Evolutionary conservation across 257 asterid genomes (phyloP), one percentile per base, ranked within the genome.

Genomic region (Pogostemon cablin): DNA sequence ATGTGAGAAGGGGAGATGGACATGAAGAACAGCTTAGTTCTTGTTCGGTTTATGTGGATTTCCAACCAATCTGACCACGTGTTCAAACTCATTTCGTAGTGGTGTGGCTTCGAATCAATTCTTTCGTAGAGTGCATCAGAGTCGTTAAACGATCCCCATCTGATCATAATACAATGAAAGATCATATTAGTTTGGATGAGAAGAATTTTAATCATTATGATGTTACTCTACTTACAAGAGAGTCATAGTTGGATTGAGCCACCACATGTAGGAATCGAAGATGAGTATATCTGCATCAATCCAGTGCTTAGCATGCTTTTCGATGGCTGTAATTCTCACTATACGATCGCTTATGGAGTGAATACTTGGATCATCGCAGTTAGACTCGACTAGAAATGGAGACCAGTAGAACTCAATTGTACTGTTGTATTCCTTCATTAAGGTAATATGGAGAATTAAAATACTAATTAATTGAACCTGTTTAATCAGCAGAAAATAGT

Each of bases 361-460:
- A 0, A 42, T 12, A 75, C 43, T 11, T 12, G 67, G 67, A 69
- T 88, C 77, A 20, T 88, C 97, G 0, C 81, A 79, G 43, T 88
- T 90, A 3, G 97, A 90, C 59, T 90, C 96, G 6, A 88, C 86
- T 0, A 90, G 82, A 57, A 87, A 52, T 3, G 95, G 96, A 0
- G 91, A 85, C 95, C 96, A 90, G 38, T 87, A 90, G 70, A 87
- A 89, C 15, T 81, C 90, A 1, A 87, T 84, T 4, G 89, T 73
- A 2, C 86, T 85, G 59, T 90, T 83, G 79, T 80, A 83, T 47
- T 84, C 91, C 96, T 90, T 5, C 9, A 58, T 25, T 1, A 25
- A 25, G 32, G 32, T 25, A 25, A 25, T 25, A 25, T 1, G 32
- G 32, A 25, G 32, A 25, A 25, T 25, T 25, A 25, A 25, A 25